Evolutionary conservation across 2,329 filamentous ascomycete species (phyloP), one percentile per base, ranked within the genome.

Genomic region (Grosmannia huntii): DNA sequence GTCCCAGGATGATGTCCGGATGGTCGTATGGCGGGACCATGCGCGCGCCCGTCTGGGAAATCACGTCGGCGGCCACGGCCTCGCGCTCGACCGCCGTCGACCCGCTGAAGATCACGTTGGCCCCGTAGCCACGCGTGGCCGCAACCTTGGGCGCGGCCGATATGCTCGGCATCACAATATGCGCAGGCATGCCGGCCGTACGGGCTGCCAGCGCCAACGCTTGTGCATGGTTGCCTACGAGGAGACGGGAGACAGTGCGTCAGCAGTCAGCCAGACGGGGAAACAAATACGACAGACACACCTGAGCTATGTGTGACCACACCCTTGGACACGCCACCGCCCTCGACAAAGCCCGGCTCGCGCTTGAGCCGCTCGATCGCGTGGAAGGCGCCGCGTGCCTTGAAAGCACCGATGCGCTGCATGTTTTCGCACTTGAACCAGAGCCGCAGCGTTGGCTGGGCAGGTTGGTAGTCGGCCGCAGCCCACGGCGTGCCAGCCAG

Each of bases 391-490:
- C 92, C 94, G 7, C 92, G 78, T 19, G 84, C 87, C 74, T 97
- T 97, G 76, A 97, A 97, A 1, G 92, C 92, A 56, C 92, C 94
- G 57, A 95, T 84, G 58, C 84, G 83, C 75, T 97, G 94, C 60
- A 89, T 76, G 71, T 96, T 96, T 76, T 97, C 92, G 71, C 90
- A 95, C 75, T 97, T 97, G 81, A 97, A 95, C 76, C 89, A 94
- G 56, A 97, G 77, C 14, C 83, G 77, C 46, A 96, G 74, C 55
- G 73, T 81, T 0, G 90, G 90, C 4, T 69, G 73, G 1, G 86
- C 82, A 0, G 84, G 78, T n/a, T 28, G 12, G 68, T 67, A 6
- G 36, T 44, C 25, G 2, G 51, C 38, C 21, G 57, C 27, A 5
- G 14, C 53, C 60, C 50, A 56, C 23, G 59, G 41, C 27, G 50